phyloP scores from a whole-genome alignment of 2,329 filamentous ascomycete species.

The Aspergillus japonicus region DNA sequence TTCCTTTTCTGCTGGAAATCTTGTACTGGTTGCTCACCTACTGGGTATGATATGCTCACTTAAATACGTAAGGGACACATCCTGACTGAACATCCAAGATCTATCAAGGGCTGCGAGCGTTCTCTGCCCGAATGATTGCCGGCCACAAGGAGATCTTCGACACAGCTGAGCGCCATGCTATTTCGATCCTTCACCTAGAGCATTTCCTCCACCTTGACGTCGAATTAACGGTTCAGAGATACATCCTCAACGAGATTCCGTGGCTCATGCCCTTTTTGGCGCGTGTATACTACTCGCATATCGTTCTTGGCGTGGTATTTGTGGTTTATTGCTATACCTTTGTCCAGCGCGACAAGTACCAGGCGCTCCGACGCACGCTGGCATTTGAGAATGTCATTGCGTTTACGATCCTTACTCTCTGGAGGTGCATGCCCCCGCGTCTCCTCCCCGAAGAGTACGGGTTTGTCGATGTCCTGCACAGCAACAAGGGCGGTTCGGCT shows the following conservation, averaged over 20 bases:
- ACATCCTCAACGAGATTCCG: conserved; percentile 37
- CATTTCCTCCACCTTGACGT: conserved; percentile 39
- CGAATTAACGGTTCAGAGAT: conserved; percentile 43
- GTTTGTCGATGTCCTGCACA: conserved; percentile 49
- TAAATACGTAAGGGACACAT: background rate
- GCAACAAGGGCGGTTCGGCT: conserved; percentile 21
- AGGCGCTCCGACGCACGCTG: conserved; percentile 47
- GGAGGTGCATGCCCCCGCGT: conserved; percentile 51
- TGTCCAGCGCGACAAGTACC: conserved; percentile 41
- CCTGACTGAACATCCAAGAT: conserved; percentile 19
- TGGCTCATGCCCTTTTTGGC: conserved; percentile 44
- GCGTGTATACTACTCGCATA: conserved; percentile 50
- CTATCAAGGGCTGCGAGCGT: conserved; percentile 47
- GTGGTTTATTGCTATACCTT: conserved; percentile 51
- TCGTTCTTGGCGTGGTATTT: conserved; percentile 48
- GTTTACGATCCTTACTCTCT: conserved; percentile 49
- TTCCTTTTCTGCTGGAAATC: conserved; percentile 34
- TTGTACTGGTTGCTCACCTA: conserved; percentile 36
- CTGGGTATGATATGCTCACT: conserved; percentile 24
- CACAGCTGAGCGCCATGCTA: conserved; percentile 41
- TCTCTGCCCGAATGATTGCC: conserved; percentile 44
- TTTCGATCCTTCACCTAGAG: conserved; percentile 44
- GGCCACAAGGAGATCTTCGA: conserved; percentile 41
- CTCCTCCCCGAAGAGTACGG: conserved; percentile 47
- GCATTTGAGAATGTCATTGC: conserved; percentile 51